Evolutionary conservation across 306 rosid species (phyloP), one percentile per base, ranked within the genome.

Genomic region (Crataegus laevigata): DNA sequence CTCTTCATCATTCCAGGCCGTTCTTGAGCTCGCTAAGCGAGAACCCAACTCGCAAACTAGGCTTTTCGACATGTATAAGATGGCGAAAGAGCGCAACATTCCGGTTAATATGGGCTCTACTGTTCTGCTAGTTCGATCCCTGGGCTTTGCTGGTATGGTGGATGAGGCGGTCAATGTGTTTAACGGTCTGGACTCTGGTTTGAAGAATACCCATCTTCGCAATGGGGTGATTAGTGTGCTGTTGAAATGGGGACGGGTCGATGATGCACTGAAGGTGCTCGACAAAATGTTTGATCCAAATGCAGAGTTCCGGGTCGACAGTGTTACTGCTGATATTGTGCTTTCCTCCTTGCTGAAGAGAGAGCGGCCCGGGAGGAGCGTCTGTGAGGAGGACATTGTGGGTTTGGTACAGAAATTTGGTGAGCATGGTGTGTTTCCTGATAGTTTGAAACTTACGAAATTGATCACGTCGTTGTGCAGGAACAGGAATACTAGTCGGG

Each of bases 211-310:
- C 19, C 77, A 69, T 15, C 66, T 86, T 61, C 85, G 84, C 78
- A 94, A 90, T 79, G 61, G 59, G 60, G n/a, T 85, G 62, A 21
- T 88, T 1, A 61, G 47, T 11, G 10, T 32, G 38, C 40, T 87
- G 72, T 7, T 93, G 69, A 79, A 78, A 77, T 61, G 70, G 22
- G 87, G 89, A 19, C 71, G 82, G n/a, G 64, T 47, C 1, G 84
- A 84, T 2, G 76, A 72, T 73, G 92, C 97, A 0, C 71, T 79
- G 75, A 79, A 83, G 3, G 60, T 89, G 90, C 88, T 93, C 69
- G 93, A 93, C 21, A 78, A 91, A 91, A 91, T 91, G 93, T 87
- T 91, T 74, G 77, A 81, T n/a, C 75, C 87, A 69, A 65, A 60
- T 67, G 51, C 78, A 0, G 68, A 59, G 70, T 82, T 80, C 70